Percentiles rank a stretch among this genome's conserved stretches.
Evolutionary conservation across 345 rosid species (phyloP).

Genomic region (Rhizophora mangle): DNA sequence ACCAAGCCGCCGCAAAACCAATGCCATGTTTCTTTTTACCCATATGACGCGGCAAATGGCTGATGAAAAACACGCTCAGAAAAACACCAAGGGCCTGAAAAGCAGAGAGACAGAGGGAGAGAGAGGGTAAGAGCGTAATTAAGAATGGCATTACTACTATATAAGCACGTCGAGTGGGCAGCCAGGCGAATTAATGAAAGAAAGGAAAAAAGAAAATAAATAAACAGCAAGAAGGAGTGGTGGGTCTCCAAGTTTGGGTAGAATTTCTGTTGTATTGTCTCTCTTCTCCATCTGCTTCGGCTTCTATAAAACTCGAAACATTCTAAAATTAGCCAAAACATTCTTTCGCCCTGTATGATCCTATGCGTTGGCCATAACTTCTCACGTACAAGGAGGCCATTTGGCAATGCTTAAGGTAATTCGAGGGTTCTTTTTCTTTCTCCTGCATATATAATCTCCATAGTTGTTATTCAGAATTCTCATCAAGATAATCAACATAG

Average conservation of each 20-base stretch:
- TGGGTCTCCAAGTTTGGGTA: not conserved
- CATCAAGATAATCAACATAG: not conserved
- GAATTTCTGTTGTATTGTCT: slow-evolving; percentile 7
- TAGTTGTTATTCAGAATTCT: not conserved
- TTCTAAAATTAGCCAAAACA: slow-evolving; percentile 14
- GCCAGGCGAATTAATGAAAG: not conserved
- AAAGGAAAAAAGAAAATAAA: not conserved
- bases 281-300: slow-evolving; percentile 24
- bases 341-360: not conserved
- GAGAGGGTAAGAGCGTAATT: no score
- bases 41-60: slow-evolving; percentile 18
- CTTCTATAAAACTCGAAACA: slow-evolving; percentile 4
- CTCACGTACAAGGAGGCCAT: no score
- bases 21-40: slow-evolving; percentile 1
- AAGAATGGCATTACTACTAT: no score
- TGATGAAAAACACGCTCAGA: slow-evolving; percentile 4
- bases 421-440: no score
- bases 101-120: not conserved
- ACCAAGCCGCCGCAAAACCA: slow-evolving; percentile 13
- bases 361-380: not conserved
- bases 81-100: not conserved
- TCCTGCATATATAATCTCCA: not conserved
- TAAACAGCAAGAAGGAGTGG: not conserved
- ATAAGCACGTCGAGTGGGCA: not conserved
- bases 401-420: not conserved